Percentiles rank a stretch among this genome's conserved stretches.
Conservation (phyloP, 495 filamentous ascomycete genomes). For the Pseudomonodictys pantanalensis region DNA sequence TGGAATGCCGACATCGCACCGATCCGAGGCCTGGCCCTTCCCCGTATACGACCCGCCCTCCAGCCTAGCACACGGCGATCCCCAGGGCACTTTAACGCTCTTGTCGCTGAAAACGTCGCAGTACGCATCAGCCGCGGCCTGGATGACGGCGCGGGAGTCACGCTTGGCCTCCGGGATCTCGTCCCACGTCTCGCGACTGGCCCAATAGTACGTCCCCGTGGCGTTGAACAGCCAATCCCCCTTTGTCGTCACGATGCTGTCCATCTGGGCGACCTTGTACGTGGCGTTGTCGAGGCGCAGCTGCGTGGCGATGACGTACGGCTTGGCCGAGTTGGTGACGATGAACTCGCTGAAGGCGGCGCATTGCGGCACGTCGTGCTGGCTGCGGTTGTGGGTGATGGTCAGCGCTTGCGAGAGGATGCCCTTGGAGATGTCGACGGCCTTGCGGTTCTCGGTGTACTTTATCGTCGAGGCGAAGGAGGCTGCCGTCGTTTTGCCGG, state of each 20-base stretch:
- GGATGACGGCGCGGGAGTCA: slow-evolving; percentile 19
- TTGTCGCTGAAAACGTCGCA: slow-evolving; percentile 31
- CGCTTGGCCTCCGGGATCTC: slow-evolving; percentile 14
- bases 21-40: background rate
- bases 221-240: slow-evolving; percentile 33
- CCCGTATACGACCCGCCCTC: slow-evolving; percentile 47
- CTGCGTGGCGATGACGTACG: slow-evolving; percentile 52
- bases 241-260: slow-evolving; percentile 20
- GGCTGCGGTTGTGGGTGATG: slow-evolving; percentile 50
- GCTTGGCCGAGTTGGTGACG: slow-evolving; percentile 43
- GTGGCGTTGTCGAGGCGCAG: slow-evolving; percentile 42
- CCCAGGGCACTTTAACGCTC: slow-evolving; percentile 30
- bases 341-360: slow-evolving; percentile 54
- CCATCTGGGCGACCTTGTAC: slow-evolving; percentile 17
- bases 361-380: slow-evolving; percentile 50
- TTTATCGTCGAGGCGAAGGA: slow-evolving; percentile 23
- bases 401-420: slow-evolving; percentile 46
- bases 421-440: slow-evolving; percentile 39
- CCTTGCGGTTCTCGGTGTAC: slow-evolving; percentile 48
- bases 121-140: slow-evolving; percentile 33
- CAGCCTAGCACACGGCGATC: slow-evolving; percentile 42
- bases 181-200: slow-evolving; percentile 17
- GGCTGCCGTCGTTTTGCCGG: slow-evolving; percentile 30
- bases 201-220: slow-evolving; percentile 24
- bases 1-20: slow-evolving; percentile 22